These are phyloP conservation scores for Balakata baccata DNA, from an alignment of 345 rosid species.

Conservation along the genomic window DNA sequence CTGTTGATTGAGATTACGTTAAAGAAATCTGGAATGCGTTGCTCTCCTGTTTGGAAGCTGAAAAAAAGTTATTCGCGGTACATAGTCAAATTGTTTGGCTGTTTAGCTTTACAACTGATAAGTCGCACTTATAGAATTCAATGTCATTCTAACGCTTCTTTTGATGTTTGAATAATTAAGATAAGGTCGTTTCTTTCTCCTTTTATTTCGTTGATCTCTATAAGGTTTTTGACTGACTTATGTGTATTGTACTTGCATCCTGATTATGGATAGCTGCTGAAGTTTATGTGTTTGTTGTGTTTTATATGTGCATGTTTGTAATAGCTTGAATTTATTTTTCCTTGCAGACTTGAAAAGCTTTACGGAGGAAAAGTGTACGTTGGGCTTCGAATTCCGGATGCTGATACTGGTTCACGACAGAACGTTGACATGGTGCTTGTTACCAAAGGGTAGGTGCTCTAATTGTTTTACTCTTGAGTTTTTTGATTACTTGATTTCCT, in stretches of 20 bases:
- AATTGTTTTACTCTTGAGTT: background rate
- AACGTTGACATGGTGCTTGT: constrained; percentile 67
- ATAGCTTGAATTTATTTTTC: background rate
- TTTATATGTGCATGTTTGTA: background rate
- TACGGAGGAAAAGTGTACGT: constrained; percentile 75
- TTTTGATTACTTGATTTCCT: background rate
- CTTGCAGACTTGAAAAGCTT: constrained; percentile 70
- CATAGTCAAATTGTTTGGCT: background rate
- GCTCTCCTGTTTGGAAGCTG: background rate
- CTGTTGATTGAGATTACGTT: no score
- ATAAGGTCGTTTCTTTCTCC: no score
- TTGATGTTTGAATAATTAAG: background rate
- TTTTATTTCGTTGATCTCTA: no score
- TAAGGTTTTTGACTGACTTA: background rate
- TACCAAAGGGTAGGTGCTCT: constrained; percentile 48
- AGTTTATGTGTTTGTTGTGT: background rate
- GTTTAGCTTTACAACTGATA: background rate
- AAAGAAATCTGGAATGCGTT: background rate
- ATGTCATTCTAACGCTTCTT: background rate
- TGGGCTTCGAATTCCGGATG: constrained; percentile 90
- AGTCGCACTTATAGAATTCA: background rate
- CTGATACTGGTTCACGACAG: constrained; percentile 72
- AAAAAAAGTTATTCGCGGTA: background rate
- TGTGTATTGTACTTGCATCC: background rate
- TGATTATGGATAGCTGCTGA: background rate